A percentile compares a stretch with the other conserved stretches of the same genome.
Conservation (phyloP, 495 filamentous ascomycete genomes). For the Penicillium steckii region DNA sequence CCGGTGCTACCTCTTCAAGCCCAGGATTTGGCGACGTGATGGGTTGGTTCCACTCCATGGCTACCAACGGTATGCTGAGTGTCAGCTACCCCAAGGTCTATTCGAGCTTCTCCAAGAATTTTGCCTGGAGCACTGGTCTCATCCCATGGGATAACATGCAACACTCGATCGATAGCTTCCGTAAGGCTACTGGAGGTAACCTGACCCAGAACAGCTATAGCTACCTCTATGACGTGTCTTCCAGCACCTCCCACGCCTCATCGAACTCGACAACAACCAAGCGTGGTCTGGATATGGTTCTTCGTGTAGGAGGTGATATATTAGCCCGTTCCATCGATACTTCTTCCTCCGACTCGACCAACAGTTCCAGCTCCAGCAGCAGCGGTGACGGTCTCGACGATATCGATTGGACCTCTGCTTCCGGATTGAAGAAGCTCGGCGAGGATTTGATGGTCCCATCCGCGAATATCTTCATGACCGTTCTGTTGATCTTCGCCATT, state of each 20-base stretch:
- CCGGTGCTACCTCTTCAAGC: slow-evolving; percentile 67
- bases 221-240: slow-evolving; percentile 63
- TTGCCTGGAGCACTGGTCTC: slow-evolving; percentile 85
- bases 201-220: slow-evolving; percentile 74
- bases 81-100: slow-evolving; percentile 86
- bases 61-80: slow-evolving; percentile 93
- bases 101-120: slow-evolving; percentile 84
- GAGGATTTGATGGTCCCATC: slow-evolving; percentile 80
- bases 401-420: slow-evolving; percentile 46
- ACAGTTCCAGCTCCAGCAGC: slow-evolving; percentile 24
- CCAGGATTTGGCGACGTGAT: slow-evolving; percentile 87
- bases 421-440: slow-evolving; percentile 71
- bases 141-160: slow-evolving; percentile 82
- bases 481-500: slow-evolving; percentile 84
- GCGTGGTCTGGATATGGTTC: slow-evolving; percentile 52
- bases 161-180: slow-evolving; percentile 80
- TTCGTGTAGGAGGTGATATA: slow-evolving; percentile 40
- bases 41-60: slow-evolving; percentile 88
- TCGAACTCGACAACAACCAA: slow-evolving; percentile 18
- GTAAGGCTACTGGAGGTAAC: slow-evolving; percentile 78
- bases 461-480: slow-evolving; percentile 94
- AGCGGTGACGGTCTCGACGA: slow-evolving; percentile 24
- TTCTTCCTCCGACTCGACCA: slow-evolving; percentile 46
- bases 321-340: slow-evolving; percentile 52
- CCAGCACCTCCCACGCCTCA: slow-evolving; percentile 32